A percentile compares a stretch with the other conserved stretches of the same genome.
Conservation (phyloP, 495 filamentous ascomycete genomes). For the Evernia prunastri region DNA sequence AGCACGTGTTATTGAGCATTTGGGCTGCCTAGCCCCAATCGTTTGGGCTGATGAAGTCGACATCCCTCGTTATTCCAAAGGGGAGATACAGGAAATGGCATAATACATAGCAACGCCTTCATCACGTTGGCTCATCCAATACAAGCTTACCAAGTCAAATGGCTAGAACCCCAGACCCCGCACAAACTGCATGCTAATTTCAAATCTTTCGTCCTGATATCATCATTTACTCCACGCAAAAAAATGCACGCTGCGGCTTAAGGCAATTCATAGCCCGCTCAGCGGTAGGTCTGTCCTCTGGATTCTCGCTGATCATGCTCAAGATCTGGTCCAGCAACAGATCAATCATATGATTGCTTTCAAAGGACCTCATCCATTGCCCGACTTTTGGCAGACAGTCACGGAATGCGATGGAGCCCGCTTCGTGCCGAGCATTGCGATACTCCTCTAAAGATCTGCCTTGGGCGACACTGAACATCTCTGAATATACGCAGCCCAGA, state of each 20-base stretch:
- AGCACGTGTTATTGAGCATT: slow-evolving; percentile 3
- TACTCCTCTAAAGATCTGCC: slow-evolving; percentile 12
- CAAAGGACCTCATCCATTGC: slow-evolving; percentile 9
- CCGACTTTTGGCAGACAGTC: background rate
- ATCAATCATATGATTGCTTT: slow-evolving; percentile 3
- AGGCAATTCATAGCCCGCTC: slow-evolving; percentile 4
- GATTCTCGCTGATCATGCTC: slow-evolving; percentile 8
- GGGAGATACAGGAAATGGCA: background rate
- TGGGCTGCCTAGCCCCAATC: slow-evolving; percentile 11
- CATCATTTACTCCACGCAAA: slow-evolving; percentile 13
- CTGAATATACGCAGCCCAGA: slow-evolving; percentile 18
- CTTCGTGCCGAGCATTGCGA: background rate
- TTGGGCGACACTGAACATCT: slow-evolving; percentile 16
- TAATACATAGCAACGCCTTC: too few species aligned
- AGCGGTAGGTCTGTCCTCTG: background rate
- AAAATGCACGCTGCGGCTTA: background rate
- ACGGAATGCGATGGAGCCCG: slow-evolving; percentile 1
- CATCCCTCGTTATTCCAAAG: background rate
- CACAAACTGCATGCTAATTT: too few species aligned
- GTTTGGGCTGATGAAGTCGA: slow-evolving; percentile 16
- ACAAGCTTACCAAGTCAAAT: too few species aligned
- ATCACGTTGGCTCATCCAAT: too few species aligned
- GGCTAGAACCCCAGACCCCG: too few species aligned
- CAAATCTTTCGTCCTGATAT: too few species aligned
- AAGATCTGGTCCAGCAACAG: slow-evolving; percentile 4